Evolutionary conservation across 176 grass and related monocot genomes (phyloP), one percentile per base, ranked within the genome.

Genomic region (Tuctoria greenei): DNA sequence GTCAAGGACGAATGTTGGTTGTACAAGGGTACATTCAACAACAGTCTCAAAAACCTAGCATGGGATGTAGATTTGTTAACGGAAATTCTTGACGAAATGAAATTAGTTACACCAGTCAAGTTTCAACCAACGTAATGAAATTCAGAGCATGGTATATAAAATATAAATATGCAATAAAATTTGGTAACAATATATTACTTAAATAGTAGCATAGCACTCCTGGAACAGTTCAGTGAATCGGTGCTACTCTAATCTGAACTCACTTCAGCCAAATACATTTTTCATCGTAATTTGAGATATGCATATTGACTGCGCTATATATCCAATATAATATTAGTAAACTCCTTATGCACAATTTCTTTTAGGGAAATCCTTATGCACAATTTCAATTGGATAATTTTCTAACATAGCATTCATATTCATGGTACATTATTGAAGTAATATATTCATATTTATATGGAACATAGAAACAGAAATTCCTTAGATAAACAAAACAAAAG

Each of bases 1-100:
- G 76, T 98, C 95, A 86, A 98, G 95, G 72, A 98, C 95, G 88
- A 95, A 98, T 77, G 91, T 98, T 71, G 91, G 95, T 67, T 98
- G 95, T 69, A 94, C 43, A 43, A 98, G 88, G 20, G 86, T 98
- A 84, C 91, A 84, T 88, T 98, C 95, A 74, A 98, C 87, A 78
- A 88, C 64, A 67, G 79, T 89, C 86, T 98, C 95, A 85, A 98
- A 98, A 79, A 98, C 86, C 95, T 98, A 82, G 55, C 77, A 86
- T 61, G 50, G 62, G 49, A 85, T 49, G 17, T n/a, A 75, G 8
- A 69, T 69, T 34, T 64, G 45, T 57, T 69, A 46, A 74, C 69
- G 69, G 23, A 68, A 20, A 66, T 21, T 83, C 50, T 38, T 40
- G 10, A 23, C 28, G 25, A 11, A 24, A 70, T 54, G 16, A 41